These are phyloP conservation scores for Lineolata rhizophorae DNA, from an alignment of 495 filamentous ascomycete species.

Conservation along the genomic window DNA sequence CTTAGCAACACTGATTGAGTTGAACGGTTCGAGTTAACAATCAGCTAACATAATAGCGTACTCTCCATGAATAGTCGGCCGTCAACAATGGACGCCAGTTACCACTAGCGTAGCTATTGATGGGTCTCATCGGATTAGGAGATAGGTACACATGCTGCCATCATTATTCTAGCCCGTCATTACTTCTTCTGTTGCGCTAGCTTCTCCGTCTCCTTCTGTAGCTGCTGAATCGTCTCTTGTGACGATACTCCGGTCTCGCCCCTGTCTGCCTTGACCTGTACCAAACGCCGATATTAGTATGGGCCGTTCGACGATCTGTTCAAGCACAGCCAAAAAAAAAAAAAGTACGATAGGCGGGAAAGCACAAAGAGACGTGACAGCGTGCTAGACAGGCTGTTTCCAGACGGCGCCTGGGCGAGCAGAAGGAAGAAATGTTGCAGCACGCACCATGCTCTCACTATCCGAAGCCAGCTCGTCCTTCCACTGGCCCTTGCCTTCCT, in stretches of 20 bases:
- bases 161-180: background rate
- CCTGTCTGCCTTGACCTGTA: slow-evolving; percentile 42
- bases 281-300: no score
- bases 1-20: no score
- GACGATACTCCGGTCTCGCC: slow-evolving; percentile 26
- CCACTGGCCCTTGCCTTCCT: slow-evolving; percentile 62
- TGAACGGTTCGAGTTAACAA: no score
- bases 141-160: no score
- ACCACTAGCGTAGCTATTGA: background rate
- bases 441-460: slow-evolving; percentile 53
- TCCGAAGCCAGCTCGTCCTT: slow-evolving; percentile 56
- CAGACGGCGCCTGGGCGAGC: background rate
- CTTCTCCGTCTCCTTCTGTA: slow-evolving; percentile 31
- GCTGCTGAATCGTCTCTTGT: slow-evolving; percentile 22
- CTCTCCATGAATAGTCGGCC: background rate
- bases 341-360: no score
- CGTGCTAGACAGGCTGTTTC: slow-evolving; percentile 9
- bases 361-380: background rate
- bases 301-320: slow-evolving; percentile 1
- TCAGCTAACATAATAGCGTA: no score
- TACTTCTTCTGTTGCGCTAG: background rate
- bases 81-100: background rate
- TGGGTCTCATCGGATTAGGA: no score
- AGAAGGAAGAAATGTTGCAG: background rate
- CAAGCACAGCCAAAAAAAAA: no score